Evolutionary conservation across 176 grass and related monocot genomes (phyloP).

Genomic region (Aegilops longissima): DNA sequence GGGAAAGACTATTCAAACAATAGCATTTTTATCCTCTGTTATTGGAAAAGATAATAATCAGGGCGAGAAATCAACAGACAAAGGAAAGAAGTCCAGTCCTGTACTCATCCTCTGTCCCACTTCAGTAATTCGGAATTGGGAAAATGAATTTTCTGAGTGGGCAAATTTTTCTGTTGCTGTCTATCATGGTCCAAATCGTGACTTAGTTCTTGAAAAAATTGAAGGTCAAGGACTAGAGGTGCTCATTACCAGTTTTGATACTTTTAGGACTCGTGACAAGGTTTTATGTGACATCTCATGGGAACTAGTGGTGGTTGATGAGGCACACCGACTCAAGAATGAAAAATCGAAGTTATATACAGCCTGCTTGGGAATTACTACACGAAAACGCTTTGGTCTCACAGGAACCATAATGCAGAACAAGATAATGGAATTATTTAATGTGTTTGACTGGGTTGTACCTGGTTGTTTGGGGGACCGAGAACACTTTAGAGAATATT

Average conservation of each 20-base stretch:
- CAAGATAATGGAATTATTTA: slow-evolving; percentile 93
- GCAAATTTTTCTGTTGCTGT: slow-evolving; percentile 67
- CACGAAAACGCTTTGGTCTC: slow-evolving; percentile 75
- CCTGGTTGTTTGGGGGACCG: slow-evolving; percentile 81
- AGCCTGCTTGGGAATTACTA: slow-evolving; percentile 76
- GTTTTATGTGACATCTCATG: slow-evolving; percentile 76
- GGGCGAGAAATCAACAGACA: slow-evolving; percentile 30
- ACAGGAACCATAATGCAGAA: slow-evolving; percentile 98
- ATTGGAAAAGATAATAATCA: slow-evolving; percentile 59
- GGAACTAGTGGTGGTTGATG: slow-evolving; percentile 94
- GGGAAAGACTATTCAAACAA: slow-evolving; percentile 97
- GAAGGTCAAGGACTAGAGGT: slow-evolving; percentile 60
- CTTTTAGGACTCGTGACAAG: slow-evolving; percentile 80
- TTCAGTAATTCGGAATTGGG: slow-evolving; percentile 93
- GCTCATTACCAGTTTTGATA: slow-evolving; percentile 96
- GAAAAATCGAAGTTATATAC: slow-evolving; percentile 84
- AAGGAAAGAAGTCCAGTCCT: slow-evolving; percentile 45
- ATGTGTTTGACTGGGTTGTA: slow-evolving; percentile 91
- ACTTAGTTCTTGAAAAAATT: slow-evolving; percentile 80
- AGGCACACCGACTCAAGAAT: slow-evolving; percentile 92
- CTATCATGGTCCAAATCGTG: slow-evolving; percentile 93
- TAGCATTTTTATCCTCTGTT: slow-evolving; percentile 82
- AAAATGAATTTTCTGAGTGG: slow-evolving; percentile 95
- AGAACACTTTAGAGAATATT: slow-evolving; percentile 90
- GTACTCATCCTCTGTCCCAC: slow-evolving; percentile 86